Evolutionary conservation across 345 rosid species (phyloP).

Genomic region (Brassica cretica): DNA sequence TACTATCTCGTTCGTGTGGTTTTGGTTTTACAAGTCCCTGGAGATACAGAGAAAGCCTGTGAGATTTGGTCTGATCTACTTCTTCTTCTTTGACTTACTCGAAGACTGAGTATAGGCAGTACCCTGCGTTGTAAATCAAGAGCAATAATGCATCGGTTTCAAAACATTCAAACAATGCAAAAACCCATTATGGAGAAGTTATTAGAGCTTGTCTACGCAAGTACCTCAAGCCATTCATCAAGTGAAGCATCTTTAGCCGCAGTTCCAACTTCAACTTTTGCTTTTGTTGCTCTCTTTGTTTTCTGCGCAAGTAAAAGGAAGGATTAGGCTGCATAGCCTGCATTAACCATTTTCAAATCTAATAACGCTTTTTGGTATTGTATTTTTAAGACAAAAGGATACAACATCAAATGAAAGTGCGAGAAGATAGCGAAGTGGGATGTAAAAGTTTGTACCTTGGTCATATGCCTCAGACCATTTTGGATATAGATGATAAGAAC

Average conservation of each 20-base stretch:
- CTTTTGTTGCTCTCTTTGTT: constrained; percentile 74
- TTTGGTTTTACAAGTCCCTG: neutral
- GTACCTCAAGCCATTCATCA: constrained; percentile 97
- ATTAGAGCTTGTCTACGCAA: neutral
- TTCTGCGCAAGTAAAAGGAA: constrained; percentile 44
- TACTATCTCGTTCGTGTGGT: constrained; percentile 18
- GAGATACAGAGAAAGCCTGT: neutral
- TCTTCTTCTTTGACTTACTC: constrained; percentile 80
- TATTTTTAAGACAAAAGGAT: constrained; percentile 3
- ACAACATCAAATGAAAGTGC: neutral
- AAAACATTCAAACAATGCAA: neutral
- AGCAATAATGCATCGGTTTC: neutral
- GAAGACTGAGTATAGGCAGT: constrained; percentile 61
- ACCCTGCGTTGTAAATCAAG: constrained; percentile 50
- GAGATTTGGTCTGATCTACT: constrained; percentile 35
- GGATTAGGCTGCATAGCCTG: neutral
- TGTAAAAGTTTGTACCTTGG: constrained; percentile 56
- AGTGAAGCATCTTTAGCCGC: constrained; percentile 60
- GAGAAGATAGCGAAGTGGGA: neutral
- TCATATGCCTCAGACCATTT: constrained; percentile 61
- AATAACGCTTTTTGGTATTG: neutral
- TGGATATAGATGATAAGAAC: constrained; percentile 69
- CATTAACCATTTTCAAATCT: neutral
- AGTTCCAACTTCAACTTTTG: constrained; percentile 92
- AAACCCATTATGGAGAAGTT: neutral